phyloP scores from a whole-genome alignment of 2,329 filamentous ascomycete genomes.

The Fusarium longipes region DNA sequence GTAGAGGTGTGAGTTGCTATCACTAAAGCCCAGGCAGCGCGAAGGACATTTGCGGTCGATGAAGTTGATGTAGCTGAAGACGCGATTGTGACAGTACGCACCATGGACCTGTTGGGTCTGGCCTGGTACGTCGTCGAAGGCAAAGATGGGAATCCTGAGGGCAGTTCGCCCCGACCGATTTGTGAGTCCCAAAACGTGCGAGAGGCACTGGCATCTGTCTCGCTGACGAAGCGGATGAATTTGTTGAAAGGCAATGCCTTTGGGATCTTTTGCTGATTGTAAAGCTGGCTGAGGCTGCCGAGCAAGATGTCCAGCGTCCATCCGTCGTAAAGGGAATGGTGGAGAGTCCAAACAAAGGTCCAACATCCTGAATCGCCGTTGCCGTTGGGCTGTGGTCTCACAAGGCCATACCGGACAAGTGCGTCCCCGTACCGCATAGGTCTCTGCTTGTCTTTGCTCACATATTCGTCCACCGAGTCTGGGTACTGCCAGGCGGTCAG shows the following conservation, averaged over 20 bases:
- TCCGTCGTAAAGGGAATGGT: conserved; percentile 10
- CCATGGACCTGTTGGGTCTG: conserved; percentile 10
- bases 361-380: conserved; percentile 10
- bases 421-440: conserved; percentile 11
- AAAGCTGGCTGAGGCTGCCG: conserved; percentile 10
- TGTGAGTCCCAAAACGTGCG: conserved; percentile 11
- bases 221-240: conserved; percentile 11
- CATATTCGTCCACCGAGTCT: conserved; percentile 9
- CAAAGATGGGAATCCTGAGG: conserved; percentile 14
- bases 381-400: conserved; percentile 3
- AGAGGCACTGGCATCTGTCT: conserved; percentile 13
- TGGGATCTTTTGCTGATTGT: conserved; percentile 12
- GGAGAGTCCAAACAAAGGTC: conserved; percentile 11
- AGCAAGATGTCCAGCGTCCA: conserved; percentile 13
- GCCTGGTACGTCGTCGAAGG: conserved; percentile 9
- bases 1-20: conserved; percentile 12
- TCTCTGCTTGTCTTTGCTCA: conserved; percentile 10
- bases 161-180: conserved; percentile 8
- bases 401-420: conserved; percentile 7
- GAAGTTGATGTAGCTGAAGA: conserved; percentile 10
- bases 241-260: conserved; percentile 9
- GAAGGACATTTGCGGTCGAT: conserved; percentile 11
- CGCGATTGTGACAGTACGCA: conserved; percentile 3
- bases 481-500: conserved; percentile 8
- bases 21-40: conserved; percentile 16